phyloP scores from a whole-genome alignment of 192 early-diverging fungal species.

The Diversispora eburnea region DNA sequence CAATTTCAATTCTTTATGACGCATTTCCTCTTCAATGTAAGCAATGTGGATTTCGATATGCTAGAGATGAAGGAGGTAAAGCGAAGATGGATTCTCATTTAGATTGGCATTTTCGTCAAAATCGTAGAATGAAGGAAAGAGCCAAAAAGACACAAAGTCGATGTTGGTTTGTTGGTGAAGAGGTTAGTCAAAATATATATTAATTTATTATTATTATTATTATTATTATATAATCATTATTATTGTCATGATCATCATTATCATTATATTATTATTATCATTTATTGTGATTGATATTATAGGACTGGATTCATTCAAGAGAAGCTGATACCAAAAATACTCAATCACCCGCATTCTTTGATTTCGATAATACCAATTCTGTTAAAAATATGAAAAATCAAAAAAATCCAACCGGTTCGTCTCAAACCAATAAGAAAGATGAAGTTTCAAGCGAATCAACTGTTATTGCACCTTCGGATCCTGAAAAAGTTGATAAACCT shows the following conservation, averaged over 20 bases:
- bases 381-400: not conserved
- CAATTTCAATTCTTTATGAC: slow-evolving; percentile 67
- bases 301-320: slow-evolving; percentile 46
- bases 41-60: slow-evolving; percentile 88
- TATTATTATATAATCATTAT: not conserved
- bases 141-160: slow-evolving; percentile 78
- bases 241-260: not conserved
- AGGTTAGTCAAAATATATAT: slow-evolving; percentile 41
- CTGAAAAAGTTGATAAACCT: slow-evolving; percentile 45
- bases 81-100: slow-evolving; percentile 79
- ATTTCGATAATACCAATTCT: slow-evolving; percentile 2
- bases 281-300: not conserved
- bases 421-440: slow-evolving; percentile 35
- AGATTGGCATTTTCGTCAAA: slow-evolving; percentile 97
- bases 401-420: slow-evolving; percentile 6
- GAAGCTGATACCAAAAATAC: slow-evolving; percentile 36
- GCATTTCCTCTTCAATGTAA: slow-evolving; percentile 78
- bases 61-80: slow-evolving; percentile 61
- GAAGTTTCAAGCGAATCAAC: slow-evolving; percentile 31
- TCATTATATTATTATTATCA: not conserved
- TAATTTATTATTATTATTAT: not conserved
- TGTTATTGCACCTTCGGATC: slow-evolving; percentile 25
- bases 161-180: slow-evolving; percentile 81
- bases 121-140: slow-evolving; percentile 78
- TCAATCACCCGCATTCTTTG: slow-evolving; percentile 38